Conservation (phyloP, 2,329 filamentous ascomycete species). For the Xylariaceae sp. region DNA sequence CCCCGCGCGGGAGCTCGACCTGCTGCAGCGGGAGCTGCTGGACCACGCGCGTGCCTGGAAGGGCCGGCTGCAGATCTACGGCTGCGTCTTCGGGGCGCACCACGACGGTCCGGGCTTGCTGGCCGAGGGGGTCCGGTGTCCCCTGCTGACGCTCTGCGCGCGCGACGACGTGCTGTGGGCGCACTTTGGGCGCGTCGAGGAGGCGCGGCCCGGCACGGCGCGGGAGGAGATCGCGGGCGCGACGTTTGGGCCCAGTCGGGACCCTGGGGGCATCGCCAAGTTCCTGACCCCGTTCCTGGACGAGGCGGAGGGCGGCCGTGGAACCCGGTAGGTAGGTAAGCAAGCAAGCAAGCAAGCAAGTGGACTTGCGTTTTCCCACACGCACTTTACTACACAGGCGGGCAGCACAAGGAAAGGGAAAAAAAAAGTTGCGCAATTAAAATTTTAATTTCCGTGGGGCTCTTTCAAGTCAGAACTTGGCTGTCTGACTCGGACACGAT, state of each 20-base stretch:
- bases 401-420: too few relatives aligned
- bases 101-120: slow-evolving; percentile 4
- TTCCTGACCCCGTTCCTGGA: background rate
- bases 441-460: too few relatives aligned
- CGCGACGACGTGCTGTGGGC: slow-evolving; percentile 6
- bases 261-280: slow-evolving; percentile 1
- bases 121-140: slow-evolving; percentile 1
- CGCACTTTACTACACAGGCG: too few relatives aligned
- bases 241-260: slow-evolving; percentile 4
- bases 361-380: too few relatives aligned
- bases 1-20: background rate
- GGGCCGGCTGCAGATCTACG: slow-evolving; percentile 6
- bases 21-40: slow-evolving; percentile 5
- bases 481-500: too few relatives aligned
- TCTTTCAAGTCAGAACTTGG: too few relatives aligned
- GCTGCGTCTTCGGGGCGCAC: slow-evolving; percentile 3
- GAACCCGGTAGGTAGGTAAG: background rate
- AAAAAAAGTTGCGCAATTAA: too few relatives aligned
- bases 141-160: slow-evolving; percentile 3
- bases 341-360: too few relatives aligned
- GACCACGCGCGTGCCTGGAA: slow-evolving; percentile 6
- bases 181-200: background rate
- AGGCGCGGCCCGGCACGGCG: background rate
- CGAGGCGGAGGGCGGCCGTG: background rate
- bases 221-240: slow-evolving; percentile 2